A percentile compares a stretch with the other conserved stretches of the same genome.
These are phyloP conservation scores for Kalaharituber pfeilii DNA, from an alignment of 2,329 filamentous ascomycete species.

Conservation along the genomic window DNA sequence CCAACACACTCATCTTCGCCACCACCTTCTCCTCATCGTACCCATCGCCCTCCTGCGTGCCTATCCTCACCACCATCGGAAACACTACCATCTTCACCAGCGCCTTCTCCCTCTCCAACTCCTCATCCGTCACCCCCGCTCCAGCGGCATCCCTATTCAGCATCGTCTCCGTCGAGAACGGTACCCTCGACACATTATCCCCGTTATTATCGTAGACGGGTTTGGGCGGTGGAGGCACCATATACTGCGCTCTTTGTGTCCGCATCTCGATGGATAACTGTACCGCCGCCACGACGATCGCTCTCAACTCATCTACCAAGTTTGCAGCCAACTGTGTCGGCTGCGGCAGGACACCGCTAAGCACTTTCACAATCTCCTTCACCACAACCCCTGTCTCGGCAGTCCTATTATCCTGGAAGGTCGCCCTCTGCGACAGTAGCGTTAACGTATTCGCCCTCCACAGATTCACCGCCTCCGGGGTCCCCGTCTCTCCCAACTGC, in stretches of 20 bases:
- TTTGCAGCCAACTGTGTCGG: constrained; percentile 63
- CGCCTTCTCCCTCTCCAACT: constrained; percentile 56
- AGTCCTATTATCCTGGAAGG: constrained; percentile 67
- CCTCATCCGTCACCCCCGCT: constrained; percentile 37
- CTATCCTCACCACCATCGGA: constrained; percentile 90
- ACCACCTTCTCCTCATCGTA: constrained; percentile 93
- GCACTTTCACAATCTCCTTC: constrained; percentile 68
- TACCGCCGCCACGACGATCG: constrained; percentile 76
- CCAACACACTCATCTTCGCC: constrained; percentile 81
- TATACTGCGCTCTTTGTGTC: constrained; percentile 88
- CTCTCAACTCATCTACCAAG: constrained; percentile 67
- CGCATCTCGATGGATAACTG: constrained; percentile 93
- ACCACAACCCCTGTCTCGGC: constrained; percentile 93
- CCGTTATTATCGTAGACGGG: constrained; percentile 90
- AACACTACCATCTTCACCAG: constrained; percentile 87
- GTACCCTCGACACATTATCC: constrained; percentile 69
- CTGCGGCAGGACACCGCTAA: constrained; percentile 71
- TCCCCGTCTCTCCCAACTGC: constrained; percentile 66
- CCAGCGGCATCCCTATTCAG: constrained; percentile 65
- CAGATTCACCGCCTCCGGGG: constrained; percentile 73
- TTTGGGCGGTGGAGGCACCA: constrained; percentile 90
- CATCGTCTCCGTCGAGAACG: constrained; percentile 89
- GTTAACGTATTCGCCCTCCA: constrained; percentile 95
- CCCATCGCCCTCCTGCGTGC: constrained; percentile 58
- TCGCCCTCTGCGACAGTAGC: constrained; percentile 59